Conservation (phyloP, 2,329 filamentous ascomycete genomes). For the Trichothecium sympodiale region DNA sequence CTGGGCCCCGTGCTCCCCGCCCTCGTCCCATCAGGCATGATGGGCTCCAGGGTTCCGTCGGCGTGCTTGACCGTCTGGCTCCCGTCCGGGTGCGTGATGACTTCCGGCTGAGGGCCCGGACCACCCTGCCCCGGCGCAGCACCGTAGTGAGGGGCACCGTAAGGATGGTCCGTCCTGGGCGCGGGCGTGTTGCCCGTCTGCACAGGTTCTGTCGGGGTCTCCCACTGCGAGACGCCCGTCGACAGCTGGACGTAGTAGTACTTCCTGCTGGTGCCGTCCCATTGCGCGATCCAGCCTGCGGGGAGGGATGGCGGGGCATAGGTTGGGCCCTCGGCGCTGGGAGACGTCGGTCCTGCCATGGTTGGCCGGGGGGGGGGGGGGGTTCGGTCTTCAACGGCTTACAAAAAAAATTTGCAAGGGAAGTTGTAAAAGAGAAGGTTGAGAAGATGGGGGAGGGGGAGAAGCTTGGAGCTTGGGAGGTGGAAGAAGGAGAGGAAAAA, state of each 20-base stretch:
- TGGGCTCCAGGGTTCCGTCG: constrained; percentile 50
- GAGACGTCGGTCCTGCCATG: constrained; percentile 49
- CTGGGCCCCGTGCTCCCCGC: constrained; percentile 38
- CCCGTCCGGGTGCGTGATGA: constrained; percentile 53
- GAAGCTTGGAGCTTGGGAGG: neutral
- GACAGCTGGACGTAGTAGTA: constrained; percentile 65
- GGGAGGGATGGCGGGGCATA: constrained; percentile 50
- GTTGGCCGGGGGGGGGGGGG: neutral
- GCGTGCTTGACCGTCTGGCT: constrained; percentile 49
- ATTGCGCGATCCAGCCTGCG: constrained; percentile 59
- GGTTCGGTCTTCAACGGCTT: neutral
- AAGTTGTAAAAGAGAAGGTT: too few relatives aligned
- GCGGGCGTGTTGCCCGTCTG: constrained; percentile 50
- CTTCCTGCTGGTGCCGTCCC: constrained; percentile 52
- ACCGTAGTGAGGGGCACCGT: constrained; percentile 34
- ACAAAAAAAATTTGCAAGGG: neutral
- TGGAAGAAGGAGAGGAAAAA: neutral
- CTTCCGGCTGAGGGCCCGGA: constrained; percentile 30
- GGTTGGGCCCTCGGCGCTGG: constrained; percentile 47
- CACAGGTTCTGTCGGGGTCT: constrained; percentile 54
- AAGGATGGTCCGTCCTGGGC: constrained; percentile 47
- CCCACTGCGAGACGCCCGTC: constrained; percentile 63
- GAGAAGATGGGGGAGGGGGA: neutral
- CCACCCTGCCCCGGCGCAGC: constrained; percentile 1
- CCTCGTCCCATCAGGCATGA: constrained; percentile 39